Evolutionary conservation across 345 rosid genomes (phyloP), one percentile per base, ranked within the genome.

Genomic region (Hevea brasiliensis): DNA sequence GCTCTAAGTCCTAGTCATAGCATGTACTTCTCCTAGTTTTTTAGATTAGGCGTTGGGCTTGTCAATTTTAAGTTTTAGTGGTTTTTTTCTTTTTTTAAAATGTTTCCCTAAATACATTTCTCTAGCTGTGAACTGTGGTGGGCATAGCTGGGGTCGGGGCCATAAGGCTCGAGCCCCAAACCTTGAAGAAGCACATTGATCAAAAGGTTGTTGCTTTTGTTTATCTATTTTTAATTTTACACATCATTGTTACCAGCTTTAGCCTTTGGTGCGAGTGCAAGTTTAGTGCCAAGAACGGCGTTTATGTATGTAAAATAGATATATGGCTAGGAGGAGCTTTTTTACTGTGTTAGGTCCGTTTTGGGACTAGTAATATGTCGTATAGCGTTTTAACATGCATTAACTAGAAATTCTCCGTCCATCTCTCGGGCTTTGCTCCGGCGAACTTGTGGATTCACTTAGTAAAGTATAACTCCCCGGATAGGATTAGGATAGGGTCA

Each of bases 91-190:
- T n/a, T n/a, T n/a, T n/a, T n/a, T n/a, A n/a, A n/a, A n/a, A n/a
- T n/a, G n/a, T n/a, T n/a, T n/a, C n/a, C n/a, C n/a, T n/a, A n/a
- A n/a, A n/a, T n/a, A n/a, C n/a, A n/a, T n/a, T n/a, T n/a, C n/a
- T n/a, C n/a, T n/a, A n/a, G n/a, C n/a, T n/a, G n/a, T n/a, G n/a
- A n/a, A n/a, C n/a, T n/a, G n/a, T n/a, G n/a, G n/a, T n/a, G n/a
- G n/a, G n/a, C n/a, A n/a, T n/a, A n/a, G n/a, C n/a, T n/a, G n/a
- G n/a, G n/a, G n/a, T n/a, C n/a, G n/a, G n/a, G n/a, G n/a, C n/a
- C 37, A 32, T 2, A 32, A 32, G 37, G 37, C 83, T 76, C 84
- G 88, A 79, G 67, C 76, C 75, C 83, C 82, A 50, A 73, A 70
- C 78, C 73, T 74, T 51, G 76, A 50, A 1, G 47, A 79, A 71